Percentiles rank a stretch among this genome's conserved stretches.
These are phyloP conservation scores for Xerocomus spinulosus DNA, from an alignment of 768 basidiomycete species.

Conservation along the genomic window DNA sequence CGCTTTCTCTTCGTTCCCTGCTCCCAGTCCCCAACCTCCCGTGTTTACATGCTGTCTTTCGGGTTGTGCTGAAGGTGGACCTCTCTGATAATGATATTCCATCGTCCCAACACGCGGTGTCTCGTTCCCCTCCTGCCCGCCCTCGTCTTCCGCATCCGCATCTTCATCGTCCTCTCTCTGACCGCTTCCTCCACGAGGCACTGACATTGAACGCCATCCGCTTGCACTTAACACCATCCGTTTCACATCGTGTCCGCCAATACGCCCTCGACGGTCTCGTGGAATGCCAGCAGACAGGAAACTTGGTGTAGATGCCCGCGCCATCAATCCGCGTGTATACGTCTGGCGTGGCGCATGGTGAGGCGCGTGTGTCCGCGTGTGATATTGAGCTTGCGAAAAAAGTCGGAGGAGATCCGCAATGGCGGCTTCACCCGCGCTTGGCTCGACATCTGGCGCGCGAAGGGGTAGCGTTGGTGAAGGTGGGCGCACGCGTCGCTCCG, in stretches of 20 bases:
- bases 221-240: conserved; percentile 28
- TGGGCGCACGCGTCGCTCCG: conserved; percentile 56
- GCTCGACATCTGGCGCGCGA: conserved; percentile 46
- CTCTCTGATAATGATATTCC: conserved; percentile 15
- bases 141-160: conserved; percentile 31
- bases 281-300: conserved; percentile 73
- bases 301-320: conserved; percentile 43
- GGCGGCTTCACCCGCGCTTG: conserved; percentile 62
- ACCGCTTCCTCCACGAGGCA: conserved; percentile 7
- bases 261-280: conserved; percentile 73
- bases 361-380: conserved; percentile 22
- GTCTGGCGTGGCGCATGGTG: conserved; percentile 30
- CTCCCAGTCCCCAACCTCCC: conserved; percentile 76
- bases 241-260: conserved; percentile 41
- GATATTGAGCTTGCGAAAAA: conserved; percentile 50
- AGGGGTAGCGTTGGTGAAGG: conserved; percentile 58
- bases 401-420: conserved; percentile 61
- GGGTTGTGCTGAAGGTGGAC: conserved; percentile 29
- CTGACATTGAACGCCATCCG: conserved; percentile 21
- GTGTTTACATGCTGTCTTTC: conserved; percentile 40
- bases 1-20: conserved; percentile 52
- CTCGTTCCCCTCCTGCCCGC: conserved; percentile 50
- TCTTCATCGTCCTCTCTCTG: conserved; percentile 24
- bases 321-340: conserved; percentile 24
- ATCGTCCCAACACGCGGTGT: conserved; percentile 53